Evolutionary conservation across 2,329 filamentous ascomycete species (phyloP).

Genomic region (Fusarium sp.): DNA sequence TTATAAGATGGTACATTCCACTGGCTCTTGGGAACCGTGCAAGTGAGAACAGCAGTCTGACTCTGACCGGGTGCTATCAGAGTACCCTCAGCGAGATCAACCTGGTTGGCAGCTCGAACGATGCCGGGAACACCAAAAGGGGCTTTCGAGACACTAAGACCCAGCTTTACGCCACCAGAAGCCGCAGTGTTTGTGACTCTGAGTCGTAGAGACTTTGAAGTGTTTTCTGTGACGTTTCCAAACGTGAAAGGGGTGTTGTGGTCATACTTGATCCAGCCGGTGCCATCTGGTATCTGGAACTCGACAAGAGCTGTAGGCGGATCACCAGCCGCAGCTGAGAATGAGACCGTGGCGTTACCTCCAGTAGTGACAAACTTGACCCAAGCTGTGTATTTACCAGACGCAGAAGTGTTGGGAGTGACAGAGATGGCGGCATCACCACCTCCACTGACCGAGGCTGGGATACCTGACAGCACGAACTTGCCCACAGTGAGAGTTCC

Average conservation of each 20-base stretch:
- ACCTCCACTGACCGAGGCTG: conserved; percentile 56
- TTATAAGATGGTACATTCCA: conserved; percentile 65
- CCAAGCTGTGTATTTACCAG: conserved; percentile 62
- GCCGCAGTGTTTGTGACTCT: conserved; percentile 64
- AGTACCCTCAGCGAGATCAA: conserved; percentile 68
- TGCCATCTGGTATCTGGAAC: conserved; percentile 64
- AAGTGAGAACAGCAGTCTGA: conserved; percentile 63
- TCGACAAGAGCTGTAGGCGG: conserved; percentile 62
- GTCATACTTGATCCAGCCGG: conserved; percentile 61
- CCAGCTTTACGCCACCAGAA: conserved; percentile 58
- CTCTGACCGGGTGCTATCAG: conserved; percentile 61
- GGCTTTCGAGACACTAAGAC: conserved; percentile 69
- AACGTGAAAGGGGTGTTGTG: conserved; percentile 61
- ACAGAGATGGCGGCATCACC: conserved; percentile 55
- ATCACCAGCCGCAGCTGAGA: conserved; percentile 62
- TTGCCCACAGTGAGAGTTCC: conserved; percentile 55
- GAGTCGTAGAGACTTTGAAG: conserved; percentile 59
- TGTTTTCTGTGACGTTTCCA: conserved; percentile 65
- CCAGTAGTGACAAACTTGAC: conserved; percentile 60
- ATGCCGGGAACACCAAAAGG: conserved; percentile 67
- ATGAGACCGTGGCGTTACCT: conserved; percentile 59
- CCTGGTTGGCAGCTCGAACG: conserved; percentile 63
- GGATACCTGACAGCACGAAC: conserved; percentile 62
- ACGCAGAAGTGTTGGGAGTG: conserved; percentile 58
- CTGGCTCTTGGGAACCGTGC: conserved; percentile 66